Base-by-base conservation (phyloP, 495 filamentous ascomycete species). In the Halenospora varia region DNA sequence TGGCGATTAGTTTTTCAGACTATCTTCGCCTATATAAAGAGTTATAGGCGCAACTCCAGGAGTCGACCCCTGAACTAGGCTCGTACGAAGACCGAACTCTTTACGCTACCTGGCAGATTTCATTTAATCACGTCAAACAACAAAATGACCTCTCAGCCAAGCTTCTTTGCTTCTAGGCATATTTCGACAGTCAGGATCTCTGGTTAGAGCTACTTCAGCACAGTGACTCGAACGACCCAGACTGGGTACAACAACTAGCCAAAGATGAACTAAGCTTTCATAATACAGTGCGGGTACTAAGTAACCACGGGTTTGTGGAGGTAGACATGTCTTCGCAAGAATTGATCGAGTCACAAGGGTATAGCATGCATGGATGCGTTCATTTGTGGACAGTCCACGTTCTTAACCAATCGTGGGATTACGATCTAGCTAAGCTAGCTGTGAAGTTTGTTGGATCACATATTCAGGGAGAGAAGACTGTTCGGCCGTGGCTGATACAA, bases 101-200 rank as follows among this genome's bases (percentile, higher is more conserved):
- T 18, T 65, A 74, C 48, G 61, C 67, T 29, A 79, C 74, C 48
- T 80, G 75, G 75, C 56, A 67, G 35, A 67, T 79, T 48, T 78
- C 71, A 35, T 77, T 72, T 55, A 48, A 64, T 54, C 64, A 71
- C 40, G 67, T 81, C 25, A 62, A 68, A 45, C 65, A 68, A 44
- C 63, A 62, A 25, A 70, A 72, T 59, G 41, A 58, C 15, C 50
- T 59, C 19, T 63, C 75, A 26, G 71, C 76, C 23, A 41, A 70
- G 10, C 61, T 81, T 22, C 66, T 82, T 15, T 58, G 68, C 8
- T 59, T 78, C 11, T 76, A 73, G 69, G 72, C 74, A 35, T 73
- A 59, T 54, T 76, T 79, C 48, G 72, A 77, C 58, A 77, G 76
- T 58, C 70, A 74, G 55, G 77, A 81, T 66, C 66, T 80, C 47